Evolutionary conservation across 129 eudicot genomes (phyloP), one percentile per base, ranked within the genome.

Genomic region (Ambrosia artemisiifolia): DNA sequence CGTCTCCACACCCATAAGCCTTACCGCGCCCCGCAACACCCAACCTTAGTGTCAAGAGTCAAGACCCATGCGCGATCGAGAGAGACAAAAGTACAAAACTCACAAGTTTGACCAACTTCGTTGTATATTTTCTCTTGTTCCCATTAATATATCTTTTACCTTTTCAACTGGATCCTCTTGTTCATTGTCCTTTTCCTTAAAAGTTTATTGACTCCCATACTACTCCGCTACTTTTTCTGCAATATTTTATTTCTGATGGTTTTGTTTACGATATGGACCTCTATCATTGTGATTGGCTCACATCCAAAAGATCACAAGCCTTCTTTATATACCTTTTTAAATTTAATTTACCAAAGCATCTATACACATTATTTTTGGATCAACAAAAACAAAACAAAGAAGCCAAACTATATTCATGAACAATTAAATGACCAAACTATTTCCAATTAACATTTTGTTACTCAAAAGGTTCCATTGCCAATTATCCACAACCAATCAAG

Each of bases 401-500:
- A 63, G 2, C 36, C 13, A 8, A 54, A 13, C 30, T 32, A 70
- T 11, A 54, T 70, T 70, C 53, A 50, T 38, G 14, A 11, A 35
- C 54, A 51, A 16, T 38, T 11, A 11, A 53, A 38, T 16, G 3
- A 55, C 20, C 0, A 49, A 70, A 70, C 6, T 19, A 54, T 36
- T 18, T 55, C 5, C 28, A 13, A 18, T 11, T 11, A 6, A 13
- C 12, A 53, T 11, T 12, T 19, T 70, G 53, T 38, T 18, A 24
- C 49, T 70, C 75, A 73, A 32, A 85, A 82, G 28, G 14, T 72
- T 19, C 83, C 82, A 13, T 82, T 79, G 0, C 88, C 88, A 49
- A 89, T 89, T 38, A 86, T 68, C 92, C 96, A 89, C 73, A 89
- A 51, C 96, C 96, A 89, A 76, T 86, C 96, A 34, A 89, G 87